Conservation (phyloP, 2,329 filamentous ascomycete genomes). For the Verticillium longisporum region DNA sequence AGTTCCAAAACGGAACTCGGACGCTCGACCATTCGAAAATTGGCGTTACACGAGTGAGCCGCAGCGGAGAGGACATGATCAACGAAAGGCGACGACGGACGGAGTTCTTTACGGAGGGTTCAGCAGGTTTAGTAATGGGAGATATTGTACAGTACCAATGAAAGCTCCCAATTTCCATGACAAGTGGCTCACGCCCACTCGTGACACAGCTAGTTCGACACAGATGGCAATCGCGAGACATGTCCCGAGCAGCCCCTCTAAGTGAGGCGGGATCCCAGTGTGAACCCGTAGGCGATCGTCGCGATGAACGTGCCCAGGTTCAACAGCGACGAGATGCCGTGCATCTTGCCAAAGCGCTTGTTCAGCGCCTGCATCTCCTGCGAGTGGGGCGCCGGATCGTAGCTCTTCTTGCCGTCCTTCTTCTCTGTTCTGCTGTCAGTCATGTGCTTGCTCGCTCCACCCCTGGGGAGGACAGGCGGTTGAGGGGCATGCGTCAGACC, state of each 20-base stretch:
- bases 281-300: constrained; percentile 70
- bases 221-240: background rate
- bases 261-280: constrained; percentile 57
- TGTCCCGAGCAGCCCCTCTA: constrained; percentile 17
- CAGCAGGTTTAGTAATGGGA: background rate
- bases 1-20: too few species aligned
- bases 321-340: constrained; percentile 73
- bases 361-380: constrained; percentile 78
- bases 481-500: constrained; percentile 37
- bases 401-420: constrained; percentile 81
- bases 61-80: too few species aligned
- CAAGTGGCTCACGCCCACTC: background rate
- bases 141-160: background rate
- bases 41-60: too few species aligned
- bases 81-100: too few species aligned
- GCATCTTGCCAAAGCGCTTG: constrained; percentile 69
- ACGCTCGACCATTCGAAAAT: too few species aligned
- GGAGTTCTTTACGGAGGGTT: too few species aligned
- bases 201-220: background rate
- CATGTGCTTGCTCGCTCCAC: background rate
- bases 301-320: constrained; percentile 68
- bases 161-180: background rate
- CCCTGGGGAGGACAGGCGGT: background rate
- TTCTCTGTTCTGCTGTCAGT: constrained; percentile 48
- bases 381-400: constrained; percentile 72